A percentile compares a stretch with the other conserved stretches of the same genome.
phyloP scores from a whole-genome alignment of 2,329 filamentous ascomycete species.

The Exophiala sp. region DNA sequence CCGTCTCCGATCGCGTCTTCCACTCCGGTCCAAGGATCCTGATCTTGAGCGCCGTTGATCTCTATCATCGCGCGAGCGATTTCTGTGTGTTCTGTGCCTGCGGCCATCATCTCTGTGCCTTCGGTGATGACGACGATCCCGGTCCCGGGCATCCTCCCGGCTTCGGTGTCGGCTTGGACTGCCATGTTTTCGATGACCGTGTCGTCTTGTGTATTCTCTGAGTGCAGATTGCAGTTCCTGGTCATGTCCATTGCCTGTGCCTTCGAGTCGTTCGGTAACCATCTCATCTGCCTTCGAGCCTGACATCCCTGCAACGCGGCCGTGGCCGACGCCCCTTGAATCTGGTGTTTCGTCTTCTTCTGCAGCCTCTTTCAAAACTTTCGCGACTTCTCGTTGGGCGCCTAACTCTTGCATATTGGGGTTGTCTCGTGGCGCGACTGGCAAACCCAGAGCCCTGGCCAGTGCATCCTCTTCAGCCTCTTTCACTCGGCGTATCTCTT shows the following conservation, averaged over 20 bases:
- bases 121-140: constrained; percentile 32
- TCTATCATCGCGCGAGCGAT: constrained; percentile 29
- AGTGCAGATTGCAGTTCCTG: constrained; percentile 28
- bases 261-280: constrained; percentile 34
- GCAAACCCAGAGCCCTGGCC: constrained; percentile 75
- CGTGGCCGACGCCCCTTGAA: constrained; percentile 35
- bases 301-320: constrained; percentile 14
- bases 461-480: constrained; percentile 92
- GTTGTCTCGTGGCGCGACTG: constrained; percentile 62
- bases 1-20: constrained; percentile 8
- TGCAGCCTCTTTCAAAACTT: constrained; percentile 45
- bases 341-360: constrained; percentile 31
- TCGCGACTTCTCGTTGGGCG: constrained; percentile 52
- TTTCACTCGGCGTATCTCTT: constrained; percentile 78
- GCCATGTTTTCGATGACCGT: constrained; percentile 28
- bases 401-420: constrained; percentile 62
- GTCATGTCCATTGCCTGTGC: constrained; percentile 26
- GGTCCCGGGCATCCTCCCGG: constrained; percentile 28
- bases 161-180: constrained; percentile 32
- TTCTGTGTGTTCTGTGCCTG: constrained; percentile 33
- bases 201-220: constrained; percentile 35
- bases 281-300: constrained; percentile 24
- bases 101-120: constrained; percentile 32
- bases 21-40: constrained; percentile 11
- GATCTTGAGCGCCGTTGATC: constrained; percentile 30